A percentile compares a stretch with the other conserved stretches of the same genome.
phyloP scores from a whole-genome alignment of 305 asterid species.

The Solanum hybrid region DNA sequence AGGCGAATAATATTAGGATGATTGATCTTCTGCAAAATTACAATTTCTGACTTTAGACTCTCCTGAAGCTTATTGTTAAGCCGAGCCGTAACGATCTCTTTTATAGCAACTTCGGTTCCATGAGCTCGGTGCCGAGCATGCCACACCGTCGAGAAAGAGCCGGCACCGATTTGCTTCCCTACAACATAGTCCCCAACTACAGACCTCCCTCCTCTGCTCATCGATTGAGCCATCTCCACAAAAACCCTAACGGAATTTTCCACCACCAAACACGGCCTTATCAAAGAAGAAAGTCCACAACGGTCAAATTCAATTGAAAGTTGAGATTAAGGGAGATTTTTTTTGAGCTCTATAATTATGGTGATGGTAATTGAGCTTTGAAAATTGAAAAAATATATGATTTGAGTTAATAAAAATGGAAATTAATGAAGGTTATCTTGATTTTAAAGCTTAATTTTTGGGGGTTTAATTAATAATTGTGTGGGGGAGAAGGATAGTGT shows the following conservation, averaged over 20 bases:
- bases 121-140: slow-evolving; percentile 68
- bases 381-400: background rate
- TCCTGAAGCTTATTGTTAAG: slow-evolving; percentile 57
- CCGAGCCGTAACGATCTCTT: slow-evolving; percentile 55
- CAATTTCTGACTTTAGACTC: slow-evolving; percentile 75
- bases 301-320: background rate
- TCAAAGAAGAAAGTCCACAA: background rate
- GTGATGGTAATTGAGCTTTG: background rate
- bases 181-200: slow-evolving; percentile 72
- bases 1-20: slow-evolving; percentile 86
- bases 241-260: slow-evolving; percentile 5
- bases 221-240: slow-evolving; percentile 44
- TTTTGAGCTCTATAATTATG: background rate
- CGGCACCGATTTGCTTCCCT: slow-evolving; percentile 64
- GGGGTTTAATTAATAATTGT: background rate
- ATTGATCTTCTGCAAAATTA: slow-evolving; percentile 59
- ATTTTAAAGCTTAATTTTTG: background rate
- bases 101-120: slow-evolving; percentile 80
- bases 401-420: background rate
- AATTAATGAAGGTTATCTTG: background rate
- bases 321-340: background rate
- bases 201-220: slow-evolving; percentile 33
- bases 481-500: background rate
- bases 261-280: background rate
- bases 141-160: slow-evolving; percentile 92